Percentiles rank a stretch among this genome's conserved stretches.
Conservation (phyloP, 2,329 filamentous ascomycete species). For the Aspergillus ibericus region DNA sequence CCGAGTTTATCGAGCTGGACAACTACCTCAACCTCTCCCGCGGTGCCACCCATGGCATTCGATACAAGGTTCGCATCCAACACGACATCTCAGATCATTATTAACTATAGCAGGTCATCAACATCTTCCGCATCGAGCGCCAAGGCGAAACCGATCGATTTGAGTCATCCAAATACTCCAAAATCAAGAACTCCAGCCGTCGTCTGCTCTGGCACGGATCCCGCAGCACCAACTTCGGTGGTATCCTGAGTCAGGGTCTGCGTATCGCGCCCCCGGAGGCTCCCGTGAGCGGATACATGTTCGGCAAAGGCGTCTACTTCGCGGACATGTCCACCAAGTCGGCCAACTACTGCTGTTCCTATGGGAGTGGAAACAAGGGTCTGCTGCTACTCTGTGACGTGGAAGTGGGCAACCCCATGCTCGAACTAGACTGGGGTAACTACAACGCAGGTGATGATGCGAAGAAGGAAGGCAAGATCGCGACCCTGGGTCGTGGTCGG, state of each 20-base stretch:
- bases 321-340: slow-evolving; percentile 84
- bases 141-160: slow-evolving; percentile 71
- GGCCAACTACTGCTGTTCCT: slow-evolving; percentile 70
- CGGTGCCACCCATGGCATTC: slow-evolving; percentile 62
- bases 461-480: slow-evolving; percentile 58
- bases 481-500: slow-evolving; percentile 69
- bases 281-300: slow-evolving; percentile 80
- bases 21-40: slow-evolving; percentile 67
- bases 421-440: slow-evolving; percentile 58
- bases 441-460: slow-evolving; percentile 66
- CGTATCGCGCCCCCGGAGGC: slow-evolving; percentile 82
- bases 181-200: slow-evolving; percentile 60
- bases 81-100: not conserved
- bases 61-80: slow-evolving; percentile 9
- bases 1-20: slow-evolving; percentile 65
- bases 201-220: slow-evolving; percentile 87
- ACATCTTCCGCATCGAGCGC: slow-evolving; percentile 82
- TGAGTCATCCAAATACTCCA: slow-evolving; percentile 54
- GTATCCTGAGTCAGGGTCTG: slow-evolving; percentile 82
- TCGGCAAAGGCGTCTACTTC: slow-evolving; percentile 85
- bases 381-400: slow-evolving; percentile 82
- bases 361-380: slow-evolving; percentile 65
- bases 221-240: slow-evolving; percentile 78
- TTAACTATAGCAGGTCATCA: slow-evolving; percentile 51
- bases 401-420: slow-evolving; percentile 74